A percentile compares a stretch with the other conserved stretches of the same genome.
Conservation (phyloP, 2,329 filamentous ascomycete species). For the Dryadomyces quercus-mongolicae region DNA sequence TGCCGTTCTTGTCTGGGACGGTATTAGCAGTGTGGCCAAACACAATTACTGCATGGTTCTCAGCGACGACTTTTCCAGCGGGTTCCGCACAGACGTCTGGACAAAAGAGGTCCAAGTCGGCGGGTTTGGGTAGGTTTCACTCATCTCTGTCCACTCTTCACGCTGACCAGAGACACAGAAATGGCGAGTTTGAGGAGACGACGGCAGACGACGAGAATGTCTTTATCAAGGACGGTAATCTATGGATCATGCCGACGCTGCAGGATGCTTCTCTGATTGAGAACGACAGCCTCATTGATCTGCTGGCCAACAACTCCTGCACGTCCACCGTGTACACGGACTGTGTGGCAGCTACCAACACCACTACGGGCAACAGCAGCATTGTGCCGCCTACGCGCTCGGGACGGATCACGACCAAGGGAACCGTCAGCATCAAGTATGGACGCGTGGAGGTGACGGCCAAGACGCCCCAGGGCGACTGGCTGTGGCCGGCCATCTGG, state of each 20-base stretch:
- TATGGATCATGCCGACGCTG: conserved; percentile 67
- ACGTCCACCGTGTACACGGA: conserved; percentile 45
- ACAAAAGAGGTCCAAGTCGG: conserved; percentile 63
- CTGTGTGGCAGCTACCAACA: conserved; percentile 64
- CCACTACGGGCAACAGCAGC: conserved; percentile 54
- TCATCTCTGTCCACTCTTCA: not conserved
- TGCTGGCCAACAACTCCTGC: conserved; percentile 54
- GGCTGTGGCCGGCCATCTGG: conserved; percentile 90
- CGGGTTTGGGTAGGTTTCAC: conserved; percentile 54
- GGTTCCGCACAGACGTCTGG: conserved; percentile 52
- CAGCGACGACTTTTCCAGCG: conserved; percentile 51
- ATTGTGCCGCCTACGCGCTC: conserved; percentile 70
- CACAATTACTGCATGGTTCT: conserved; percentile 63
- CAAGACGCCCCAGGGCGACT: conserved; percentile 65
- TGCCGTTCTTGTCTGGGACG: conserved; percentile 65
- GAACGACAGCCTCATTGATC: conserved; percentile 54
- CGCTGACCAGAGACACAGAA: conserved; percentile 28
- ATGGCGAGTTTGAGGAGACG: conserved; percentile 71
- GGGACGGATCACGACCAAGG: conserved; percentile 64
- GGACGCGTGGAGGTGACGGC: conserved; percentile 72
- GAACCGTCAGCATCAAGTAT: conserved; percentile 61
- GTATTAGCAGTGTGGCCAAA: conserved; percentile 56
- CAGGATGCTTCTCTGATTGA: conserved; percentile 57
- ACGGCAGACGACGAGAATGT: conserved; percentile 63
- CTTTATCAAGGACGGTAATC: conserved; percentile 54